Conservation (phyloP, 2,329 filamentous ascomycete species). For the Aureobasidium sp. region DNA sequence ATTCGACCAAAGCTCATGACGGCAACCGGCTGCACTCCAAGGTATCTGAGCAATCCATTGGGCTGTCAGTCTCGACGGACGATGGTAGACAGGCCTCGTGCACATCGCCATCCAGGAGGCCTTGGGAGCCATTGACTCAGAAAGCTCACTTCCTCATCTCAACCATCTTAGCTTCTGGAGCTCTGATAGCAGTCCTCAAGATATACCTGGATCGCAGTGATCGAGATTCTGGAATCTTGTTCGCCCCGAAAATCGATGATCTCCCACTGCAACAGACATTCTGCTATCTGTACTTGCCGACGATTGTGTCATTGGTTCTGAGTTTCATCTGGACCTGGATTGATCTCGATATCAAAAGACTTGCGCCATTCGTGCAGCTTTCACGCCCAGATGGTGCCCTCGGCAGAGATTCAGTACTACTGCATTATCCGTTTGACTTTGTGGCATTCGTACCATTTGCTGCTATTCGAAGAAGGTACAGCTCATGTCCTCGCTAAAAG, state of each 20-base stretch:
- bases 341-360: slow-evolving; percentile 63
- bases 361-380: slow-evolving; percentile 68
- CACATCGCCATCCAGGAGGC: neutral
- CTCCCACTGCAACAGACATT: slow-evolving; percentile 44
- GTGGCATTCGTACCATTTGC: slow-evolving; percentile 48
- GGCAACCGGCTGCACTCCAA: neutral
- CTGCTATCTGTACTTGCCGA: slow-evolving; percentile 60
- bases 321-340: slow-evolving; percentile 67
- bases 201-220: slow-evolving; percentile 47
- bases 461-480: neutral
- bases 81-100: neutral
- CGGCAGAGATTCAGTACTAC: slow-evolving; percentile 52
- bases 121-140: slow-evolving; percentile 10
- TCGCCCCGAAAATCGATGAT: slow-evolving; percentile 38
- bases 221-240: slow-evolving; percentile 47
- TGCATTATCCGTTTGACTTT: slow-evolving; percentile 62
- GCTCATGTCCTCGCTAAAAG: neutral
- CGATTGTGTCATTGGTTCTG: slow-evolving; percentile 59
- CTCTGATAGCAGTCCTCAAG: slow-evolving; percentile 52
- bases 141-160: slow-evolving; percentile 10
- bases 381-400: slow-evolving; percentile 54
- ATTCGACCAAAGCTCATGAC: neutral
- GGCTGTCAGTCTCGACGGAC: neutral
- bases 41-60: neutral
- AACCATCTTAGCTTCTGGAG: slow-evolving; percentile 27